Evolutionary conservation across 2,329 filamentous ascomycete species (phyloP), one percentile per base, ranked within the genome.

Genomic region (Truncatella angustata): DNA sequence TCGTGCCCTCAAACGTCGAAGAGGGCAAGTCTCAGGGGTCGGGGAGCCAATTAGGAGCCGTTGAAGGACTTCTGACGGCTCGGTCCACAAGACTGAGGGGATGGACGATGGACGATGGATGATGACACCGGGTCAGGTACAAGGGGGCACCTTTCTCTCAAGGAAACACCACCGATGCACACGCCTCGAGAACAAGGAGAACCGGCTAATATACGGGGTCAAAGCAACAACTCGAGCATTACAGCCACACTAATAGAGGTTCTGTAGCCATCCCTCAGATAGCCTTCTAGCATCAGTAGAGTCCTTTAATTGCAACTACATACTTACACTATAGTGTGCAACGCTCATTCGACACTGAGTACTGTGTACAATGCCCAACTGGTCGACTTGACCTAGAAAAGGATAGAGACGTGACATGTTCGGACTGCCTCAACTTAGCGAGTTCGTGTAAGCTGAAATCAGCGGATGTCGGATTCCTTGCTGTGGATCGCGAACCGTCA

Each of bases 1-100:
- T 16, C 21, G 32, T 40, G n/a, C 28, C 35, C 23, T 40, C 36
- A 51, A 23, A 34, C 39, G 40, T 44, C 49, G n/a, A 51, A 45
- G 49, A 51, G 35, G 49, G 49, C 20, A 50, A 50, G 47, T 50
- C 23, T 40, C 47, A 42, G 36, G 47, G 47, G 36, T 32, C 20
- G n/a, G 14, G n/a, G 16, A 24, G 40, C 49, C 49, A 51, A 51
- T 51, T 28, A 51, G 10, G 28, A 12, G 30, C 37, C 18, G 35
- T 32, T 24, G 39, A 35, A 44, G 12, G 28, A 18, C 28, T 51
- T 36, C 26, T 20, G 40, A 28, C 40, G 47, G 16, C 23, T 50
- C 36, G 36, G 20, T 50, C 45, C 45, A 49, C 45, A n/a, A 37
- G 32, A 20, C 24, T 39, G 28, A 48, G 28, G 28, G 45, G 30